A percentile compares a stretch with the other conserved stretches of the same genome.
Conservation (phyloP, 768 basidiomycete genomes). For the Hygrophorus russula region DNA sequence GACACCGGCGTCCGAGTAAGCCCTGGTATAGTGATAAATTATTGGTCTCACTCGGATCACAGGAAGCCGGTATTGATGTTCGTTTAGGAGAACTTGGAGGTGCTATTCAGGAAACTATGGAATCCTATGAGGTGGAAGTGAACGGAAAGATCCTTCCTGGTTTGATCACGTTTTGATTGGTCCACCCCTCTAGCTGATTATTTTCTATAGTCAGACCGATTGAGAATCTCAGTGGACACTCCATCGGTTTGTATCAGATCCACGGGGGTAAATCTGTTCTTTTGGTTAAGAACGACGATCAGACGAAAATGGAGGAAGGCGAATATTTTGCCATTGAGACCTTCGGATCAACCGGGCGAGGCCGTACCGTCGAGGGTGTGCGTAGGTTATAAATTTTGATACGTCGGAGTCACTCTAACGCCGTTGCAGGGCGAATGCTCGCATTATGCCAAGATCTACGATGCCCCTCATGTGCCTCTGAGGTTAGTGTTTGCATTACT, state of each 20-base stretch:
- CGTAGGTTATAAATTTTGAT: constrained; percentile 10
- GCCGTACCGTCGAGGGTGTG: constrained; percentile 76
- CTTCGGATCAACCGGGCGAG: constrained; percentile 94
- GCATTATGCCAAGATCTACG: constrained; percentile 72
- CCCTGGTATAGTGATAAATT: constrained; percentile 2
- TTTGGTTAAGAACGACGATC: constrained; percentile 81
- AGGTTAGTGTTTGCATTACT: constrained; percentile 36
- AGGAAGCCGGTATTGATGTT: constrained; percentile 97
- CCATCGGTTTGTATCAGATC: constrained; percentile 82
- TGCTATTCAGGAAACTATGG: constrained; percentile 96
- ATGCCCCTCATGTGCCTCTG: constrained; percentile 64
- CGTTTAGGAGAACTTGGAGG: constrained; percentile 88
- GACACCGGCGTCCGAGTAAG: constrained; percentile 78
- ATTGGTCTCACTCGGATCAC: constrained; percentile 3
- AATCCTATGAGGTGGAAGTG: constrained; percentile 95
- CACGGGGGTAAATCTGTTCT: constrained; percentile 91
- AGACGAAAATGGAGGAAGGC: constrained; percentile 98
- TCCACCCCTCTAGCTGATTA: not conserved
- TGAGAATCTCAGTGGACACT: constrained; percentile 89
- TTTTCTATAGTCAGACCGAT: constrained; percentile 73
- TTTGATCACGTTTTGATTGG: constrained; percentile 19
- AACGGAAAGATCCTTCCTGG: constrained; percentile 74
- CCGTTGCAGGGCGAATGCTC: constrained; percentile 73
- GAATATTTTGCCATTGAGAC: constrained; percentile 99
- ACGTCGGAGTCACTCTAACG: not conserved